Evolutionary conservation across 1,139 yeast species (phyloP), one percentile per base, ranked within the genome.

Genomic region (Zygoascus hellenicus): DNA sequence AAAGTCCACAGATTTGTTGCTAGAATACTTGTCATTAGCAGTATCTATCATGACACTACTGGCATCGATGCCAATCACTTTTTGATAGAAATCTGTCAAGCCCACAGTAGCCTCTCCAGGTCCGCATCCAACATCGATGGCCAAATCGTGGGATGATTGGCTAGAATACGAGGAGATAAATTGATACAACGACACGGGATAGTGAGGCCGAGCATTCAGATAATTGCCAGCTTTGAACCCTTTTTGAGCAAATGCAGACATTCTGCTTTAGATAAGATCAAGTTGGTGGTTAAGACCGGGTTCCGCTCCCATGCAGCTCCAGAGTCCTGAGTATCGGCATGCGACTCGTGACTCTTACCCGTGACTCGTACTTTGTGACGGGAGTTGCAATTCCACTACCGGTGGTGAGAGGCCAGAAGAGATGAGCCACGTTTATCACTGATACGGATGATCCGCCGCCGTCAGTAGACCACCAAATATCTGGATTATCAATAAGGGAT

Each of bases 91-190:
- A 1, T 70, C 54, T 1, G 73, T 60, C 49, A 85, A 61, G 42
- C 80, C 77, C 51, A 75, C 69, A 0, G 94, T 75, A 0, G 84
- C 92, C 53, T 81, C 81, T 0, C 96, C 96, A 0, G 96, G 83
- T 1, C 96, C 96, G 60, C 89, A 81, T 0, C 96, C 96, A 14
- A 85, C 68, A 63, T 88, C 96, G 6, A 86, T 15, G 14, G 42
- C 62, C 9, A 39, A n/a, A 9, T 19, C 40, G 9, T 28, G 22
- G 1, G 78, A 77, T n/a, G 31, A 28, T 19, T 42, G 38, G 44
- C 10, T n/a, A 16, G 14, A 30, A 54, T 74, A 78, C 1, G 59
- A 50, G 5, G 64, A 52, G n/a, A 85, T 57, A 11, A 66, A 58
- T 9, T 70, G 57, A 57, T 73, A 83, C 55, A 84, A 77, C 1